Evolutionary conservation across 768 basidiomycete genomes (phyloP).

Genomic region (Lentinus tigrinus): DNA sequence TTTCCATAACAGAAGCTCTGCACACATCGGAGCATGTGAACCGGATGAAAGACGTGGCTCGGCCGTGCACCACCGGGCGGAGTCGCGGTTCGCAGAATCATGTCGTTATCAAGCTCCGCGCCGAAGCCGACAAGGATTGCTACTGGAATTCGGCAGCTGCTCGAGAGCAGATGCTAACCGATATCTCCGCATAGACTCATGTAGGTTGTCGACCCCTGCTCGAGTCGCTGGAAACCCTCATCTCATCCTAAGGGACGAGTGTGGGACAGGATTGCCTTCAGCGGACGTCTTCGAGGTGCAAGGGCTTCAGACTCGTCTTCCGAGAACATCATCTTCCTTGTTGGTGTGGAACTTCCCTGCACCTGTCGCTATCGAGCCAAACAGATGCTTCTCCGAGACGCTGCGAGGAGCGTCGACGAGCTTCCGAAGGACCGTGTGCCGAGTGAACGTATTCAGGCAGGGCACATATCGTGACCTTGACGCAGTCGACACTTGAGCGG

Average conservation of each 20-base stretch:
- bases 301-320: conserved; percentile 69
- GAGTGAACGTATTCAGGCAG: conserved; percentile 66
- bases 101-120: conserved; percentile 57
- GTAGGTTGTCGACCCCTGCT: conserved; percentile 40
- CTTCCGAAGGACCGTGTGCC: conserved; percentile 60
- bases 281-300: conserved; percentile 64
- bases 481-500: conserved; percentile 68
- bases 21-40: conserved; percentile 60
- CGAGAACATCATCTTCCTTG: conserved; percentile 56
- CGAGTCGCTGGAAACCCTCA: conserved; percentile 45
- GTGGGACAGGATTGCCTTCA: conserved; percentile 36
- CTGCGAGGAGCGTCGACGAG: conserved; percentile 48
- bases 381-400: conserved; percentile 46
- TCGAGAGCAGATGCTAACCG: conserved; percentile 58
- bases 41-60: conserved; percentile 50
- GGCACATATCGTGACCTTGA: conserved; percentile 76
- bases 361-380: conserved; percentile 71
- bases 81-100: conserved; percentile 64
- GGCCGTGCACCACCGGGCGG: conserved; percentile 61
- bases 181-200: conserved; percentile 59
- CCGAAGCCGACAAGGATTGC: conserved; percentile 62
- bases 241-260: conserved; percentile 57
- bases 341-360: conserved; percentile 66
- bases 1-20: conserved; percentile 28
- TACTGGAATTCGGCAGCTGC: conserved; percentile 55